Base-by-base conservation (phyloP, 768 basidiomycete genomes). In the Suillus subaureus region DNA sequence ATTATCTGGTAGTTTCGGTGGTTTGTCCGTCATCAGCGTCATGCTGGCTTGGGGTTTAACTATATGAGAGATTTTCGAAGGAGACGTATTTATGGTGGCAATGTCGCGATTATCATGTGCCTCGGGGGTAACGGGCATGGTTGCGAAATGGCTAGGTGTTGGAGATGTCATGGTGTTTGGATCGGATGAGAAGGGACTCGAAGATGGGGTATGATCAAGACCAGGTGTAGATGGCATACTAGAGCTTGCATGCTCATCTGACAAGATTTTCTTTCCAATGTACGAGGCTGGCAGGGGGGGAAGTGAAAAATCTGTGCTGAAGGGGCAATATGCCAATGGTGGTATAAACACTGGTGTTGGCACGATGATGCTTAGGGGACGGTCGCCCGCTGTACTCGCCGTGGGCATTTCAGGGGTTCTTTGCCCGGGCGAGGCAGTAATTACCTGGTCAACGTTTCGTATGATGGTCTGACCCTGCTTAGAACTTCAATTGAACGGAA, bases 261-360 rank as follows among this genome's bases (percentile, higher is more conserved):
- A 69, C 26, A 26, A 61, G 15, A 70, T 68, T 33, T 62, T 67
- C 52, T 69, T 72, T 15, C 66, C 70, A 39, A 77, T 74, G 61
- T 75, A 75, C 1, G 73, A 76, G 12, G 71, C 69, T 35, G 70
- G 67, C 65, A 78, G 71, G 57, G 70, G 69, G 51, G 76, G 76
- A 66, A 75, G 69, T 6, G 69, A 73, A n/a, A 78, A 67, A 54
- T 78, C 70, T 21, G 73, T 75, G 45, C 73, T 70, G 63, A 75
- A 76, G n/a, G 75, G 75, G 65, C 73, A 77, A 61, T 76, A 75
- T 66, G 77, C 76, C 37, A 76, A 70, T 18, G 75, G 73, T 16
- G 76, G 76, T 58, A 76, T 71, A 28, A 51, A 28, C 26, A 16
- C 15, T 3, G 51, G 51, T 8, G 51, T 51, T n/a, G 76, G 75